Evolutionary conservation across 73 alveolate genomes (phyloP), one percentile per base, ranked within the genome.

Genomic region (Uronychia setigera): DNA sequence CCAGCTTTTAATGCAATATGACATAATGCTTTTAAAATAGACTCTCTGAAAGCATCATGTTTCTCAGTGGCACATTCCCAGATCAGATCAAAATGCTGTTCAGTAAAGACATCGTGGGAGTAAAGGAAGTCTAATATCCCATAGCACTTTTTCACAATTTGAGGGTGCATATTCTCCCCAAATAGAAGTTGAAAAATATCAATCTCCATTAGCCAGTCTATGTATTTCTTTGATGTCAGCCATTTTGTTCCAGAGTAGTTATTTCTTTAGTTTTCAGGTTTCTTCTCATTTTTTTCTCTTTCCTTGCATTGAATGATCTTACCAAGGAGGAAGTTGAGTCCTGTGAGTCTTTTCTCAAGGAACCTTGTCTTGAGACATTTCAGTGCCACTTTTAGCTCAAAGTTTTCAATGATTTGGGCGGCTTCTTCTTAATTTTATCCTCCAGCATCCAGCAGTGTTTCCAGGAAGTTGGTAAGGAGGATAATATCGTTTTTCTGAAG

Each of bases 21-120:
- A 32, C 87, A 13, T 1, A 91, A 76, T 1, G 86, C 80, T 81
- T 81, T 91, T 33, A 91, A 34, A 29, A 91, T 85, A n/a, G 88
- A 74, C 29, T 83, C 96, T 76, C 84, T 91, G 76, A 78, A 91
- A 1, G 97, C 94, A 58, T 92, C 97, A 76, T 92, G 97, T 80
- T 92, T 92, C 60, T 83, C 77, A 11, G 88, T 82, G 0, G 95
- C 97, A 35, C 92, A 89, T 0, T 89, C 93, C 95, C 97, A 92
- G 32, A 92, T 86, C 27, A 80, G 79, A 58, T 89, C 92, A 0
- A 92, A 34, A 25, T 90, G 86, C 60, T 89, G 67, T 60, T 79
- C 77, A 1, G 82, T 79, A n/a, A 92, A 33, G 32, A 80, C 35
- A 32, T 76, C 88, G 58, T 86, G 75, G 26, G 86, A 60, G 59